Evolutionary conservation across 345 rosid species (phyloP).

Genomic region (Moricandia arvensis): DNA sequence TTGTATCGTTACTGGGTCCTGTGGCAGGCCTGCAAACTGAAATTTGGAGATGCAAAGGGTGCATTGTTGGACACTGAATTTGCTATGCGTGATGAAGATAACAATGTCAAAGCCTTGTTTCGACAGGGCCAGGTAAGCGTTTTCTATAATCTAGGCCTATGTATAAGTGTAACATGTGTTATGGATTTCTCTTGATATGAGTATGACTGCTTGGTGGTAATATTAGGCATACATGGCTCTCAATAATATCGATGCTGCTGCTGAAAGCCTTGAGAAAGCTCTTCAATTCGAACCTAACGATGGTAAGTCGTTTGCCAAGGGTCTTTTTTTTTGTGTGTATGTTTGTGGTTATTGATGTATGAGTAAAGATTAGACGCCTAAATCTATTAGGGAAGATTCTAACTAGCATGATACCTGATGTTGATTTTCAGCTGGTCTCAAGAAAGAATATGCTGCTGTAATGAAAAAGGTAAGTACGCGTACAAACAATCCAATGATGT

Average conservation of each 20-base stretch:
- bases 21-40: conserved; percentile 80
- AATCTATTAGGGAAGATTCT: not conserved
- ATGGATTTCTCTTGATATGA: not conserved
- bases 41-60: conserved; percentile 82
- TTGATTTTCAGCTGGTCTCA: conserved; percentile 70
- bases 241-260: conserved; percentile 88
- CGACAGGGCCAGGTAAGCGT: conserved; percentile 89
- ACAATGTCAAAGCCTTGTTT: conserved; percentile 87
- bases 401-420: not conserved
- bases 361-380: not conserved
- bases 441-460: conserved; percentile 73
- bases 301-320: conserved; percentile 43
- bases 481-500: not conserved
- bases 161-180: not conserved
- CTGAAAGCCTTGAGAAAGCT: conserved; percentile 88
- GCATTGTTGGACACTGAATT: conserved; percentile 82
- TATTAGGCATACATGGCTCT: conserved; percentile 91
- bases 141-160: conserved; percentile 1
- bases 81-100: conserved; percentile 85
- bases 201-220: not conserved
- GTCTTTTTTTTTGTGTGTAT: not conserved
- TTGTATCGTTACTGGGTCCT: conserved; percentile 12
- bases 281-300: conserved; percentile 87
- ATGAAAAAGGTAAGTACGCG: conserved; percentile 65
- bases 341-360: not conserved